phyloP scores from a whole-genome alignment of 768 basidiomycete species.

The Mycena chlorophos region DNA sequence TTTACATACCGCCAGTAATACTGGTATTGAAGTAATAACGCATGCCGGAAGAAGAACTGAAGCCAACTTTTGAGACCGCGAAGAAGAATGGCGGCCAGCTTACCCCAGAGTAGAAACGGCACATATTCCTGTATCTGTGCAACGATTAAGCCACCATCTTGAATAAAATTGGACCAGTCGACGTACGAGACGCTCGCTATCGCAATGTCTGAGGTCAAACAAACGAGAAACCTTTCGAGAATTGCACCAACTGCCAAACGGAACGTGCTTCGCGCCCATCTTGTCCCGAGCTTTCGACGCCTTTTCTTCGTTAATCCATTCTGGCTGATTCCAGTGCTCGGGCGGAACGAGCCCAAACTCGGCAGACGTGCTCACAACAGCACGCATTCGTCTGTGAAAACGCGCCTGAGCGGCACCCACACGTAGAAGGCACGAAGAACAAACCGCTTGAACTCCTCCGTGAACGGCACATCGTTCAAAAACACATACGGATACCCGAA shows the following conservation, averaged over 20 bases:
- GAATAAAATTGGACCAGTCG: not conserved
- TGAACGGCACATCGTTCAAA: slow-evolving; percentile 62
- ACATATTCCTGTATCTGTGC: slow-evolving; percentile 67
- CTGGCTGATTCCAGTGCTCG: slow-evolving; percentile 68
- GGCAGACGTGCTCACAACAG: not conserved
- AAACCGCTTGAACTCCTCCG: slow-evolving; percentile 51
- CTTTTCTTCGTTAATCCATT: slow-evolving; percentile 66
- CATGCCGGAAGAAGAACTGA: slow-evolving; percentile 31
- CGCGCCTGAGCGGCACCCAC: not conserved
- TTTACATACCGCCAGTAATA: slow-evolving; percentile 51
- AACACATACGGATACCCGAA: slow-evolving; percentile 65
- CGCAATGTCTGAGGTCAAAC: not conserved
- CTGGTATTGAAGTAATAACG: slow-evolving; percentile 44
- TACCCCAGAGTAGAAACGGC: slow-evolving; percentile 65
- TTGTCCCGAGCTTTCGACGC: slow-evolving; percentile 52
- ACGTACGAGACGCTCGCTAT: slow-evolving; percentile 7
- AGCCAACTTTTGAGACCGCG: not conserved
- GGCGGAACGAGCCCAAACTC: slow-evolving; percentile 57
- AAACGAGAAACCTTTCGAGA: not conserved
- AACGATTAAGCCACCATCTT: not conserved
- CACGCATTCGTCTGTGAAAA: not conserved
- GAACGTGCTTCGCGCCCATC: slow-evolving; percentile 49
- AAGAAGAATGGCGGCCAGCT: not conserved
- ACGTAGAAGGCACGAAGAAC: not conserved
- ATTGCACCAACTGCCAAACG: slow-evolving; percentile 46